Evolutionary conservation across 83 land plant species (phyloP).

Genomic region (Picea abies): DNA sequence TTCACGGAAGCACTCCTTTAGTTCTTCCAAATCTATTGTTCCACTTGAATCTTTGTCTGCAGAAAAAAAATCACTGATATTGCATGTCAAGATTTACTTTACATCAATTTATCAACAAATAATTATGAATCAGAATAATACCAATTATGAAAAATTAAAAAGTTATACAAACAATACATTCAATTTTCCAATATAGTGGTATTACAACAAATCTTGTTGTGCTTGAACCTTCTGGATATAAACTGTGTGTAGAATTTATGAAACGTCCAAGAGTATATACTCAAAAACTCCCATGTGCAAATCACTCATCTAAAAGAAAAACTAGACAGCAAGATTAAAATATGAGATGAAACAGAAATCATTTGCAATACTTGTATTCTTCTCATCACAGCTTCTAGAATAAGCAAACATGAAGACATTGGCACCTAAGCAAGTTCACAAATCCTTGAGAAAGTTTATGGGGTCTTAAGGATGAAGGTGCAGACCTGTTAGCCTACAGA

Average conservation of each 20-base stretch:
- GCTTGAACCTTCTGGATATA: too few relatives aligned
- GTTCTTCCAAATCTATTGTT: conserved; percentile 69
- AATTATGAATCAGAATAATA: neutral
- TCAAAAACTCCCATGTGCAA: neutral
- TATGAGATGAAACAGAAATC: neutral
- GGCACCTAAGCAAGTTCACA: neutral
- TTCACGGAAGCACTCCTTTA: conserved; percentile 62
- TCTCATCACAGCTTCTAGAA: neutral
- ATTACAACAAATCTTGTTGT: neutral
- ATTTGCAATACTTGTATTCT: too few relatives aligned
- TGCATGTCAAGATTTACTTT: conserved; percentile 4
- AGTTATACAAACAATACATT: neutral
- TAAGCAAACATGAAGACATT: neutral
- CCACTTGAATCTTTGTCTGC: conserved; percentile 84
- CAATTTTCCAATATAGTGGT: neutral
- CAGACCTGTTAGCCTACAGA: neutral
- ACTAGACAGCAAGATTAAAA: conserved; percentile 4
- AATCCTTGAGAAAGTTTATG: conserved; percentile 5
- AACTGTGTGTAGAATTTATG: too few relatives aligned
- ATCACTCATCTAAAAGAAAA: neutral
- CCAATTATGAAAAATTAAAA: neutral
- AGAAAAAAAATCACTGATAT: conserved; percentile 4
- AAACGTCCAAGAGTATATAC: too few relatives aligned
- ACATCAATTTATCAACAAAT: neutral
- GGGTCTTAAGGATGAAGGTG: neutral